A percentile compares a stretch with the other conserved stretches of the same genome.
These are phyloP conservation scores for Arthroderma uncinatum DNA, from an alignment of 2,329 filamentous ascomycete genomes.

Conservation along the genomic window DNA sequence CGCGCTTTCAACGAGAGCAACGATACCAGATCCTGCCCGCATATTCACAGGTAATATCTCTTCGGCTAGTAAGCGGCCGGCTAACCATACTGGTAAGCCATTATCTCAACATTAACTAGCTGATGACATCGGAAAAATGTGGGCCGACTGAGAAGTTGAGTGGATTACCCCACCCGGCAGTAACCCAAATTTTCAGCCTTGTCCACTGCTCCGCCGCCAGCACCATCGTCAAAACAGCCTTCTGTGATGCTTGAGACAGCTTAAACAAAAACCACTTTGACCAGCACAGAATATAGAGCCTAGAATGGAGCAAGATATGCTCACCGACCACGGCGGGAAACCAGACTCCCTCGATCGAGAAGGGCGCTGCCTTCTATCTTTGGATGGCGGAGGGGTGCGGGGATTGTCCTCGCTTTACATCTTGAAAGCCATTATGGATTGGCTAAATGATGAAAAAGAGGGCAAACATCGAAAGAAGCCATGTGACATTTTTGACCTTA, in stretches of 20 bases:
- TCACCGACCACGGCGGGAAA: not conserved
- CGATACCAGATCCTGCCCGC: constrained; percentile 24
- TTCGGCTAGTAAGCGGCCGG: too few relatives aligned
- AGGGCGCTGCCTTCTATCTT: constrained; percentile 10
- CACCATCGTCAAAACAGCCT: too few relatives aligned
- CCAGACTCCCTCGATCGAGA: not conserved
- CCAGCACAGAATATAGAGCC: too few relatives aligned
- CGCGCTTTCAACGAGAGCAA: constrained; percentile 17
- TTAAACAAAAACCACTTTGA: too few relatives aligned
- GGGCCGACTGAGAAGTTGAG: too few relatives aligned
- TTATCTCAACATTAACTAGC: too few relatives aligned
- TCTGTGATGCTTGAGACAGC: too few relatives aligned
- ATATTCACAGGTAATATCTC: constrained; percentile 25
- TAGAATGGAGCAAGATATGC: not conserved
- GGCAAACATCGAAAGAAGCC: constrained; percentile 20
- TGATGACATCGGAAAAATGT: too few relatives aligned
- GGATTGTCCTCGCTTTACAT: constrained; percentile 92
- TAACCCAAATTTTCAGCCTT: too few relatives aligned
- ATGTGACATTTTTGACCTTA: constrained; percentile 26
- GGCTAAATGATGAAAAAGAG: constrained; percentile 6
- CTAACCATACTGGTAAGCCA: too few relatives aligned
- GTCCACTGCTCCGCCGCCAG: too few relatives aligned
- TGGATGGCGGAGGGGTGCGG: constrained; percentile 78
- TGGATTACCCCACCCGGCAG: too few relatives aligned
- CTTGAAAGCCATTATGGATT: constrained; percentile 79